Base-by-base conservation (phyloP, 768 basidiomycete genomes). In the Kondoa malvinella region DNA sequence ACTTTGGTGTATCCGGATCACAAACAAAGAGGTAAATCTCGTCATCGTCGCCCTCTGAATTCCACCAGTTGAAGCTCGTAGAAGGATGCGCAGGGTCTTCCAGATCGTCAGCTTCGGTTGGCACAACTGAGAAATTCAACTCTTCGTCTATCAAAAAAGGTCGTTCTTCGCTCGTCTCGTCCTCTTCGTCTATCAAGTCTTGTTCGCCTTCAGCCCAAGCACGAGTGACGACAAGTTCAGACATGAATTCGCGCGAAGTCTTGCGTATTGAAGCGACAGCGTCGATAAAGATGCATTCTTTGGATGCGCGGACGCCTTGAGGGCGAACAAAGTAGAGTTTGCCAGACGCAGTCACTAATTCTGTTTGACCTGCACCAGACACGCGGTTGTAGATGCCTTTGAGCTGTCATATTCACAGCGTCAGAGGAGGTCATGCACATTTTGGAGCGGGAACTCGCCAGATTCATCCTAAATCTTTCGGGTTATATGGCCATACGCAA, bases 171-270 rank as follows among this genome's bases (percentile, higher is more conserved):
- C 78, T 77, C 68, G 80, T 80, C 3, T 79, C 80, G 68, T 91
- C 91, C 76, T 94, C 90, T 72, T 96, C 94, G 74, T 95, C 92
- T 21, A 96, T 78, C 56, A 96, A 77, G 74, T 94, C 88, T 77
- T 94, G 91, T 75, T 97, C 92, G 1, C 91, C 95, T 70, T 97
- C 94, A 72, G 97, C 91, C 74, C 89, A 97, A 0, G 95, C 92
- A 69, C 92, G 82, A n/a, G 92, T 95, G 66, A 96, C 85, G 12
- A 95, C 92, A 12, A 99, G 82, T 76, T 96, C 88, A 76, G 78
- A 81, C 66, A 79, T 76, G 86, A 89, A 77, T 84, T 85, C 81
- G 85, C 88, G 71, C 83, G 77, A 77, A 12, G 81, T 80, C 68
- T 92, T 84, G 67, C 95, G 85, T 75, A 99, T 87, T 27, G 92